Conservation (phyloP, 805 yeast genomes). For the Candida michaelii region DNA sequence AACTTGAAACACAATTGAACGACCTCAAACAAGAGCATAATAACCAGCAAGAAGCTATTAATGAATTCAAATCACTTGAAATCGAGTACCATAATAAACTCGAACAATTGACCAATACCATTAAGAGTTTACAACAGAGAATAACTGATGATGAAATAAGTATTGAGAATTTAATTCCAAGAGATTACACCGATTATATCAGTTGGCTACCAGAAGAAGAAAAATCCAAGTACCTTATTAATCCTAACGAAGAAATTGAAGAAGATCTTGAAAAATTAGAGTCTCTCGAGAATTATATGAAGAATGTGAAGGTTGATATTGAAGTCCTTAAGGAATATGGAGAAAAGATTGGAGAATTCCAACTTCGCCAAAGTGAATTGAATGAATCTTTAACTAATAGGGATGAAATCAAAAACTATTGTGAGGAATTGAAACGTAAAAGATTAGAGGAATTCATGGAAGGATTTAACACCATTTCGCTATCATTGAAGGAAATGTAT, state of each 20-base stretch:
- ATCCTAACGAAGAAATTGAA: conserved; percentile 33
- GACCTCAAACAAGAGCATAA: conserved; percentile 23
- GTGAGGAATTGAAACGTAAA: conserved; percentile 69
- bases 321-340: conserved; percentile 79
- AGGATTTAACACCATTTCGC: conserved; percentile 84
- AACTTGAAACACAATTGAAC: conserved; percentile 41
- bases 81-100: conserved; percentile 64
- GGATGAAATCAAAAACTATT: conserved; percentile 58
- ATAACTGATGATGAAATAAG: conserved; percentile 40
- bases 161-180: conserved; percentile 43
- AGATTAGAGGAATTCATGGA: conserved; percentile 88
- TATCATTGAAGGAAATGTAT: conserved; percentile 92
- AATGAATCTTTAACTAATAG: conserved; percentile 65
- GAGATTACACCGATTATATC: conserved; percentile 54
- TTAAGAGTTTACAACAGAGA: conserved; percentile 37
- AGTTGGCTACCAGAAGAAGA: conserved; percentile 49
- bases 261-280: conserved; percentile 53
- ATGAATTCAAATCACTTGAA: conserved; percentile 61
- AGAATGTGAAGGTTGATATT: conserved; percentile 61
- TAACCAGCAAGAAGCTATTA: conserved; percentile 47
- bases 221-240: conserved; percentile 33
- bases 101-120: conserved; percentile 62
- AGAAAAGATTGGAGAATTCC: conserved; percentile 61
- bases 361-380: conserved; percentile 61
- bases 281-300: conserved; percentile 53